Evolutionary conservation across 805 yeast species (phyloP).

Genomic region (Metschnikowia continentalis): DNA sequence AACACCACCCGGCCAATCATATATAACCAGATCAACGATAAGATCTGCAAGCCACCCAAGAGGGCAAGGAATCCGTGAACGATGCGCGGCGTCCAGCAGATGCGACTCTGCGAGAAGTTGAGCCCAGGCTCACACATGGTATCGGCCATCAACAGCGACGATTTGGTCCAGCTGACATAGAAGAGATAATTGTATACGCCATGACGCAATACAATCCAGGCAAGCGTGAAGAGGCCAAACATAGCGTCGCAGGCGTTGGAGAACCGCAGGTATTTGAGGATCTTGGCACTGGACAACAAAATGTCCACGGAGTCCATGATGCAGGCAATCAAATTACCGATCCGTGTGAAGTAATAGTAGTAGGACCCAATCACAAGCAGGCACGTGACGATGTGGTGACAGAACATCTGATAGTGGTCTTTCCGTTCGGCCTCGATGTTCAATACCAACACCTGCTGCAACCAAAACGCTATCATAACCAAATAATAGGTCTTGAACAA

Average conservation of each 20-base stretch:
- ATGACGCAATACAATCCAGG: conserved; percentile 74
- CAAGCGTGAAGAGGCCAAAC: conserved; percentile 61
- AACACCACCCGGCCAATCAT: conserved; percentile 67
- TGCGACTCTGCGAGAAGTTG: conserved; percentile 1
- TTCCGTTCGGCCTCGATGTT: conserved; percentile 76
- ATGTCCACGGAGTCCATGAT: conserved; percentile 85
- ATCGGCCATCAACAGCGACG: conserved; percentile 38
- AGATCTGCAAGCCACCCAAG: conserved; percentile 60
- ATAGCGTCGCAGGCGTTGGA: conserved; percentile 57
- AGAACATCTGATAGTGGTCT: conserved; percentile 81
- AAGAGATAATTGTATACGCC: conserved; percentile 65
- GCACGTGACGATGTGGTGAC: conserved; percentile 82
- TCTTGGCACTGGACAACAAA: conserved; percentile 65
- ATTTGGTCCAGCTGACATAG: conserved; percentile 51
- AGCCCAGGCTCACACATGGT: conserved; percentile 38
- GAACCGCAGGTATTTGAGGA: conserved; percentile 69
- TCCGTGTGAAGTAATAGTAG: conserved; percentile 62
- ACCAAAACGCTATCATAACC: conserved; percentile 70
- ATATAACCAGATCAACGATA: conserved; percentile 70
- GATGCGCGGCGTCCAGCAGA: conserved; percentile 47
- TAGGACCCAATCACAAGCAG: conserved; percentile 67
- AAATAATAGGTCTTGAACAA: conserved; percentile 67
- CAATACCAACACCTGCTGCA: conserved; percentile 73
- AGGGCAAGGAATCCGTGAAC: conserved; percentile 49
- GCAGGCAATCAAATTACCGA: conserved; percentile 74